Evolutionary conservation across 148 eudicot genomes (phyloP), one percentile per base, ranked within the genome.

Genomic region (Cornus controversa): DNA sequence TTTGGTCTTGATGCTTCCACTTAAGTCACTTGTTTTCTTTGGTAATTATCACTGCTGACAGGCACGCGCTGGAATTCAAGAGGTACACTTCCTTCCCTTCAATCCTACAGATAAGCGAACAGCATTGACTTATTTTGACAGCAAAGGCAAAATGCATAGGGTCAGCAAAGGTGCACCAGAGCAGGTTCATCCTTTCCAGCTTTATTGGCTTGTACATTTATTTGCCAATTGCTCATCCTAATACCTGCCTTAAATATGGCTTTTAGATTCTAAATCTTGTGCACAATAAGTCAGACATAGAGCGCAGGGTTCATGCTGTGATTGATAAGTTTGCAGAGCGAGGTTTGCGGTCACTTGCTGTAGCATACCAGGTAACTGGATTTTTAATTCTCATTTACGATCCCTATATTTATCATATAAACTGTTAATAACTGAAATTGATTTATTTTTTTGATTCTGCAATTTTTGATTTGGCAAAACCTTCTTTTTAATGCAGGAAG

Each of bases 161-260:
- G 99, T 93, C 77, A 96, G 99, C 85, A 96, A 96, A 93, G 99
- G 99, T 81, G 99, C 99, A 77, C 99, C 99, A 1, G 99, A 96
- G 87, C 99, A 96, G 97, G 99, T 96, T 68, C 23, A 22, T 66
- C 76, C 60, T 70, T 47, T 13, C 62, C n/a, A 67, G 16, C 70
- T 65, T 67, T 24, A 57, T 70, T 70, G 37, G 4, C 10, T 26
- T 36, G 20, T 37, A 31, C 31, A n/a, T 18, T 25, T 22, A 36
- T 37, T 70, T 77, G 27, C 22, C 20, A 6, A n/a, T 60, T 57
- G 60, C 47, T 40, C 45, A 2, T 77, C 60, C 72, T 78, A 63
- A 77, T 67, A 45, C 63, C 26, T 70, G n/a, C 23, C 57, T 77
- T 27, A 73, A 67, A 37, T 47, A 42, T 80, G 70, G 9, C 60